A percentile compares a stretch with the other conserved stretches of the same genome.
Evolutionary conservation across 129 eudicot species (phyloP).

Genomic region (Pulicaria dysenterica): DNA sequence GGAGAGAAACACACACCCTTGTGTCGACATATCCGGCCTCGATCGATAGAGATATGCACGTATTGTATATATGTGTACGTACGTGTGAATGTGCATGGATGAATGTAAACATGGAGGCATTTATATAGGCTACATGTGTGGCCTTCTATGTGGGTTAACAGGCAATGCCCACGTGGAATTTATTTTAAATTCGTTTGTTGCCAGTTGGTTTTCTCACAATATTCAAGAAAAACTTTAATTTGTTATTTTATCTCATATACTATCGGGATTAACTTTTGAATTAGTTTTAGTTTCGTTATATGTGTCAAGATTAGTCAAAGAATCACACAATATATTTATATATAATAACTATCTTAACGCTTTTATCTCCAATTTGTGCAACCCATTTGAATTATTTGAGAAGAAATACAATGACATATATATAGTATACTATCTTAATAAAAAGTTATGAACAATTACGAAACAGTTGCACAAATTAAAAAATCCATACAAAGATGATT

Average conservation of each 20-base stretch:
- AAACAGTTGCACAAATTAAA: too few species aligned
- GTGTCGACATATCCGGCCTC: constrained; percentile 17
- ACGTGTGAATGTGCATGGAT: constrained; percentile 25
- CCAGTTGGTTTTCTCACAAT: constrained; percentile 37
- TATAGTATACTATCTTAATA: too few species aligned
- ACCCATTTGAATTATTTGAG: too few species aligned
- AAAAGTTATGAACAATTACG: too few species aligned
- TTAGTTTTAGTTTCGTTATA: constrained; percentile 2
- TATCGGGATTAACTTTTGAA: neutral
- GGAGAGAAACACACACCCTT: constrained; percentile 22
- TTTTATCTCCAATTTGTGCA: too few species aligned
- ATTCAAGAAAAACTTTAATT: neutral
- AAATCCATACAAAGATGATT: too few species aligned
- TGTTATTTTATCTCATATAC: neutral
- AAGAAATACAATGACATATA: too few species aligned
- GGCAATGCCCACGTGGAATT: constrained; percentile 25
- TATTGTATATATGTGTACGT: neutral
- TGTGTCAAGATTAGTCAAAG: neutral
- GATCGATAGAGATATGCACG: neutral
- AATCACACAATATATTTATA: neutral
- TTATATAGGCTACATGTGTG: constrained; percentile 30
- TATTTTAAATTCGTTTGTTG: constrained; percentile 23
- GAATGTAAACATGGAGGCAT: constrained; percentile 24
- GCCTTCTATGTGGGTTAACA: constrained; percentile 34
- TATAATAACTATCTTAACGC: neutral